Evolutionary conservation across 192 early-diverging fungal genomes (phyloP), one percentile per base, ranked within the genome.

Genomic region (Coemansia sp.): DNA sequence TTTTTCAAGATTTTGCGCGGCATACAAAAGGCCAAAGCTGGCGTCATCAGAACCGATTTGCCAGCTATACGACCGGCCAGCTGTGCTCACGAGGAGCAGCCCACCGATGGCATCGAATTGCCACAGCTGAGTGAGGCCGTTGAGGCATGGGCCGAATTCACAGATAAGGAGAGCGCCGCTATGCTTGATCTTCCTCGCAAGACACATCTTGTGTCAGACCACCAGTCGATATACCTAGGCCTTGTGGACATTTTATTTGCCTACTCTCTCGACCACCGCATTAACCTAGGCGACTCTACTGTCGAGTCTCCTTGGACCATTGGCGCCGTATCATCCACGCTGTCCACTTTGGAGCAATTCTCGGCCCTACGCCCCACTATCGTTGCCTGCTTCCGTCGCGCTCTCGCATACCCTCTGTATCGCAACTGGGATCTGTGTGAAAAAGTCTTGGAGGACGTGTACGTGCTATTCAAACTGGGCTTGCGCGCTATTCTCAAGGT

Each of bases 281-380:
- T 87, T 0, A 93, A 88, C 13, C 85, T 89, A 62, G 94, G 92
- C 0, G 95, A 99, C 26, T 74, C 83, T 56, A 96, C 85, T 6
- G 90, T 96, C 1, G 97, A 98, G 63, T 93, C 93, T 0, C 86
- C 85, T 13, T 98, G 97, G 95, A 91, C 91, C 0, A 88, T 99
- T 35, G 90, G 90, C 36, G 95, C 89, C 53, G 62, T 98, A 10
- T 90, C 89, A 26, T 67, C 93, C 0, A 87, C 88, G 0, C 75
- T 98, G 16, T 88, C 94, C 0, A 88, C 85, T 46, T 84, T 97
- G 40, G 95, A 96, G 16, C 70, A 73, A 36, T 73, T 92, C 59
- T 68, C 85, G 5, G 85, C 88, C 2, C 64, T 95, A 18, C 72
- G 84, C 3, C 87, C 89, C 9, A 76, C 73, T 1, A 42, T 94